Conservation (phyloP, 116 monocot genomes). For the Iris pallida region DNA sequence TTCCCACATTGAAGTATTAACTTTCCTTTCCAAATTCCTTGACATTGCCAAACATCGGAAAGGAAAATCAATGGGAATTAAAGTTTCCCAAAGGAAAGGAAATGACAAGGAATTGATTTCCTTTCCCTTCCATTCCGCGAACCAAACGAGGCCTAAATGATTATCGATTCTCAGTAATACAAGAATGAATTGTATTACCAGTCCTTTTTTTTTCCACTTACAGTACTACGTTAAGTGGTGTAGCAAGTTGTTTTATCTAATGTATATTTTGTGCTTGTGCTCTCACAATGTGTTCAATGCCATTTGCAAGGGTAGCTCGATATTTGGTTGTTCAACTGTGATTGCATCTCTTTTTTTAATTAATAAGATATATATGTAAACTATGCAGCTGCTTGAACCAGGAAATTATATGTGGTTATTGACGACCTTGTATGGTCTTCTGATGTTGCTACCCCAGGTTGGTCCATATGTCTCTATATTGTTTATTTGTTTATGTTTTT, state of each 20-base stretch:
- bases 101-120: too few species aligned
- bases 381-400: conserved; percentile 66
- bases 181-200: too few species aligned
- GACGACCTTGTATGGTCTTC: conserved; percentile 62
- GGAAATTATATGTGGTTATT: conserved; percentile 60
- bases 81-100: too few species aligned
- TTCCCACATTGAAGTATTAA: too few species aligned
- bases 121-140: too few species aligned
- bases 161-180: too few species aligned
- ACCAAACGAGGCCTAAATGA: too few species aligned
- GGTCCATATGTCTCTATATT: neutral
- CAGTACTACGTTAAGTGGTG: neutral
- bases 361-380: neutral
- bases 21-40: too few species aligned
- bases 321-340: neutral
- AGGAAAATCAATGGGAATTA: too few species aligned
- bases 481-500: neutral
- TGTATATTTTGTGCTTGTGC: neutral
- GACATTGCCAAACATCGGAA: too few species aligned
- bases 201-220: neutral
- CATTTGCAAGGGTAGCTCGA: neutral
- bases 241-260: neutral
- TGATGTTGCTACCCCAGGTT: conserved; percentile 82
- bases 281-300: neutral
- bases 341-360: neutral